These are phyloP conservation scores for Euphrasia arctica DNA, from an alignment of 305 asterid genomes.

Conservation along the genomic window DNA sequence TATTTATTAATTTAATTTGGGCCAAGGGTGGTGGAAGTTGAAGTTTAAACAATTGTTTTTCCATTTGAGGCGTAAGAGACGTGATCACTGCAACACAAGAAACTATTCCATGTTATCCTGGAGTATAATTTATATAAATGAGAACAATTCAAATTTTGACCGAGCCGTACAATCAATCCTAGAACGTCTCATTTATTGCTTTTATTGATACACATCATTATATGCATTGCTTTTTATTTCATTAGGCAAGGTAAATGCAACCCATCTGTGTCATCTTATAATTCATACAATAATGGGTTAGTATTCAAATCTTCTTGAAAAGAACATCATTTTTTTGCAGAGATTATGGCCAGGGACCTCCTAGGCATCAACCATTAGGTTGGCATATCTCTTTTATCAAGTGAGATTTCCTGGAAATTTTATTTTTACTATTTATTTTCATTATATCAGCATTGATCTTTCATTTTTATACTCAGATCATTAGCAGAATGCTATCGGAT, in stretches of 20 bases:
- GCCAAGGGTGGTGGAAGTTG: too few species aligned
- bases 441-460: conserved; percentile 11
- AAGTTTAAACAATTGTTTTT: too few species aligned
- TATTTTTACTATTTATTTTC: conserved; percentile 13
- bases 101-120: too few species aligned
- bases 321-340: conserved; percentile 29
- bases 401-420: conserved; percentile 36
- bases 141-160: too few species aligned
- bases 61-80: too few species aligned
- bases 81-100: too few species aligned
- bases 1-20: too few species aligned
- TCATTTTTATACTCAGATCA: conserved; percentile 46
- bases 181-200: too few species aligned
- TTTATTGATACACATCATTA: too few species aligned
- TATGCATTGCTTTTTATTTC: too few species aligned
- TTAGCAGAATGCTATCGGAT: conserved; percentile 82
- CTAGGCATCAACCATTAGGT: conserved; percentile 56
- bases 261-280: conserved; percentile 5
- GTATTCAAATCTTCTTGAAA: conserved; percentile 13
- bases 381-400: conserved; percentile 84
- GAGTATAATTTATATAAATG: too few species aligned
- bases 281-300: conserved; percentile 3
- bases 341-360: conserved; percentile 48
- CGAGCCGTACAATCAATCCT: too few species aligned
- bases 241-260: not conserved